Evolutionary conservation across 176 grass and related monocot genomes (phyloP).

Genomic region (Stipa capillata): DNA sequence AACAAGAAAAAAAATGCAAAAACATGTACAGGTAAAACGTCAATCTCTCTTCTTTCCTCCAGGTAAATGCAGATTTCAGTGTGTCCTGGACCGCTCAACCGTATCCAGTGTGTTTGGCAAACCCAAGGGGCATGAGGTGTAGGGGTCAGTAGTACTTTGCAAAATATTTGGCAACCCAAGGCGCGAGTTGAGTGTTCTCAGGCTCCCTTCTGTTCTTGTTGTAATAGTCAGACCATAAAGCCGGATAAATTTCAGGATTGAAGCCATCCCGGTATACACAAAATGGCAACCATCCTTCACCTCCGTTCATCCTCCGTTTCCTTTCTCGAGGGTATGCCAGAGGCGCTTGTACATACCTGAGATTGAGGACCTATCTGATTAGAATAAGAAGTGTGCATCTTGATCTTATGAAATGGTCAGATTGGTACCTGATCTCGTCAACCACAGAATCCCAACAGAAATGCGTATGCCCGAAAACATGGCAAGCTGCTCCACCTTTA

Average conservation of each 20-base stretch:
- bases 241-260: conserved; percentile 57
- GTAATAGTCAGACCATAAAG: conserved; percentile 87
- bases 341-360: conserved; percentile 86
- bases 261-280: conserved; percentile 80
- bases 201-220: conserved; percentile 72
- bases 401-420: not conserved
- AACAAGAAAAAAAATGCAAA: conserved; percentile 9
- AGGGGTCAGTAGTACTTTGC: conserved; percentile 49
- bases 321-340: conserved; percentile 88
- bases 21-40: conserved; percentile 45
- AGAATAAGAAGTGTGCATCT: not conserved
- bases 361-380: not conserved
- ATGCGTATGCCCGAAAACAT: conserved; percentile 96
- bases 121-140: no score
- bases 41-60: conserved; percentile 9
- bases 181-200: conserved; percentile 83
- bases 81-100: not conserved
- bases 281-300: conserved; percentile 76
- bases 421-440: conserved; percentile 72
- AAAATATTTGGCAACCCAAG: conserved; percentile 88
- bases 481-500: conserved; percentile 44
- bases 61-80: conserved; percentile 16
- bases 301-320: conserved; percentile 62
- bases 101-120: conserved; percentile 13
- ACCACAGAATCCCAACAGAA: conserved; percentile 92